Evolutionary conservation across 148 eudicot species (phyloP).

Genomic region (Simmondsia chinensis): DNA sequence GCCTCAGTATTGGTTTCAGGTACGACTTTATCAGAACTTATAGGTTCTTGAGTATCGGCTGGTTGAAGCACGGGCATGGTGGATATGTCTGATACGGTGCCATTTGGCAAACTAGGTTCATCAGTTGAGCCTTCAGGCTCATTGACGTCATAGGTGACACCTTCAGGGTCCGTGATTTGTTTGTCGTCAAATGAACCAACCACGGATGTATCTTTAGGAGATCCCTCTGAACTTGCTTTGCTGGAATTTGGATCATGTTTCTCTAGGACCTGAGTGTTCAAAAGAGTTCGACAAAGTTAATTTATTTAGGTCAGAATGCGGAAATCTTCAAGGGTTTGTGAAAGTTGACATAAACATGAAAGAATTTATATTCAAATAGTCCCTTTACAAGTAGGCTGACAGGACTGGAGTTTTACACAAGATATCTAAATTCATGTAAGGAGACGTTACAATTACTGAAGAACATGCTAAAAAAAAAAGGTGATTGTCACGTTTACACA

Average conservation of each 20-base stretch:
- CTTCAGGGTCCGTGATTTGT: conserved; percentile 27
- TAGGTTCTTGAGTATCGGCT: conserved; percentile 16
- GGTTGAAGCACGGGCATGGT: conserved; percentile 31
- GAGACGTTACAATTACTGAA: too few species aligned
- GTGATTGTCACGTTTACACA: too few species aligned
- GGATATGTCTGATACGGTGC: conserved; percentile 12
- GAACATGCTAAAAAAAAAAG: too few species aligned
- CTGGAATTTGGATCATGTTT: conserved; percentile 39
- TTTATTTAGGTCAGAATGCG: too few species aligned
- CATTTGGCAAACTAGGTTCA: conserved; percentile 9
- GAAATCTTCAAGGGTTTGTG: too few species aligned
- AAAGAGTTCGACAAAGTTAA: background rate
- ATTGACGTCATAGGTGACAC: conserved; percentile 8
- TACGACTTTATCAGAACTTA: conserved; percentile 20
- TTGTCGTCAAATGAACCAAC: conserved; percentile 32
- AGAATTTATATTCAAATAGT: too few species aligned
- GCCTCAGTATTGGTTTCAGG: conserved; percentile 59
- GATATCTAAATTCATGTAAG: too few species aligned
- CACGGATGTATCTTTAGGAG: conserved; percentile 28
- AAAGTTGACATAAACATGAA: too few species aligned
- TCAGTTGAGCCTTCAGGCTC: conserved; percentile 21
- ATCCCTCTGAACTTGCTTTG: conserved; percentile 34
- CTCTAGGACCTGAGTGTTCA: conserved; percentile 45
- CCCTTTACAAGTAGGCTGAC: background rate
- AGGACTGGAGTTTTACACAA: too few species aligned